These are phyloP conservation scores for Heterobasidion irregulare DNA, from an alignment of 1,284 basidiomycete genomes.

Conservation along the genomic window DNA sequence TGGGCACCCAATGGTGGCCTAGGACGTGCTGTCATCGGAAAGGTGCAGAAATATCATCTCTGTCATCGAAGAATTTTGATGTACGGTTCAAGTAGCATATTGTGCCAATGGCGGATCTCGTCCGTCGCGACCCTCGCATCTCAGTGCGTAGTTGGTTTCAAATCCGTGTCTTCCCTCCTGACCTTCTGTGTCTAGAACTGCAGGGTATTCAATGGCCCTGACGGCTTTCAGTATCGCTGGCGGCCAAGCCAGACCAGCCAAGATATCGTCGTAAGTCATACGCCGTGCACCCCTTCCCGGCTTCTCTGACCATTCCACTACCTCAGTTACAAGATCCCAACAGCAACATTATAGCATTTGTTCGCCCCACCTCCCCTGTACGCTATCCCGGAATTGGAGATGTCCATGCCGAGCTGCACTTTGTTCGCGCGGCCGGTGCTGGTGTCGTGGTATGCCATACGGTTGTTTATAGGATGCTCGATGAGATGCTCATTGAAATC, in stretches of 20 bases:
- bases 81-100: slow-evolving; percentile 39
- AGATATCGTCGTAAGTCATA: slow-evolving; percentile 52
- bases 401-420: slow-evolving; percentile 76
- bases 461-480: slow-evolving; percentile 1
- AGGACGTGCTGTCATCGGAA: slow-evolving; percentile 75
- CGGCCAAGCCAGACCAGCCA: slow-evolving; percentile 46
- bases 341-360: slow-evolving; percentile 65
- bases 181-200: slow-evolving; percentile 17
- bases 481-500: not conserved
- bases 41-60: slow-evolving; percentile 35
- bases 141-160: slow-evolving; percentile 34
- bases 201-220: slow-evolving; percentile 75
- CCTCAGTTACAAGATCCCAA: slow-evolving; percentile 62
- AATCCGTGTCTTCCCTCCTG: slow-evolving; percentile 2
- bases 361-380: slow-evolving; percentile 63
- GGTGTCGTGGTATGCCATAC: slow-evolving; percentile 63
- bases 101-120: slow-evolving; percentile 72
- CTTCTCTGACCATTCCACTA: slow-evolving; percentile 12
- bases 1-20: slow-evolving; percentile 74
- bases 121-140: slow-evolving; percentile 52
- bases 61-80: slow-evolving; percentile 8
- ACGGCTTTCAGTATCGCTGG: slow-evolving; percentile 74
- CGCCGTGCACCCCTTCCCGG: slow-evolving; percentile 4
- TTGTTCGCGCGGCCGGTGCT: slow-evolving; percentile 65
- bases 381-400: slow-evolving; percentile 71